Percentiles rank a stretch among this genome's conserved stretches.
These are phyloP conservation scores for Collybia sordida DNA, from an alignment of 768 basidiomycete species.

Conservation along the genomic window DNA sequence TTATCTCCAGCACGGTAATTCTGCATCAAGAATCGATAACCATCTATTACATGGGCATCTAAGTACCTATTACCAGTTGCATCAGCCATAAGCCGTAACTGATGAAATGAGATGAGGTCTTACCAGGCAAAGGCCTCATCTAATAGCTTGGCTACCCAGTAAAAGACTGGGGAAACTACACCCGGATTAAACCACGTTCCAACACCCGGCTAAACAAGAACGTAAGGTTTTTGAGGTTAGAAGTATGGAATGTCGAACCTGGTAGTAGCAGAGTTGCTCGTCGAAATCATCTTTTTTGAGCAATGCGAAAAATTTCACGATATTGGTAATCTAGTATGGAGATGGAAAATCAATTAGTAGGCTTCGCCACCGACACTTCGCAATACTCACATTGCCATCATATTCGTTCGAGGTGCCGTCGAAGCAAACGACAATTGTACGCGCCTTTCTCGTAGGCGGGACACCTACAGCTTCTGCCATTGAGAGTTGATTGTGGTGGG, in stretches of 20 bases:
- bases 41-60: slow-evolving; percentile 68
- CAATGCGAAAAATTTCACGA: slow-evolving; percentile 27
- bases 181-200: slow-evolving; percentile 60
- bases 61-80: slow-evolving; percentile 49
- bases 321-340: slow-evolving; percentile 25
- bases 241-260: not conserved
- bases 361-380: not conserved
- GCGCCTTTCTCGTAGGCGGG: slow-evolving; percentile 16
- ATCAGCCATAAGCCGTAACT: not conserved
- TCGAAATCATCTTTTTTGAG: slow-evolving; percentile 26
- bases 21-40: slow-evolving; percentile 78
- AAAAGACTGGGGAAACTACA: slow-evolving; percentile 59
- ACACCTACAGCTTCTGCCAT: no score
- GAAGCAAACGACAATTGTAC: slow-evolving; percentile 53
- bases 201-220: slow-evolving; percentile 35
- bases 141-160: slow-evolving; percentile 55
- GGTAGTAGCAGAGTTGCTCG: slow-evolving; percentile 19
- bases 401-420: slow-evolving; percentile 56
- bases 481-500: no score
- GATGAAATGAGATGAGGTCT: slow-evolving; percentile 9
- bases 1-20: slow-evolving; percentile 71
- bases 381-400: slow-evolving; percentile 29
- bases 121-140: slow-evolving; percentile 77
- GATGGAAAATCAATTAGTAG: not conserved
- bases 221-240: slow-evolving; percentile 24